Percentiles rank a stretch among this genome's conserved stretches.
phyloP scores from a whole-genome alignment of 78 protist genomes.

The Andalucia godoyi region DNA sequence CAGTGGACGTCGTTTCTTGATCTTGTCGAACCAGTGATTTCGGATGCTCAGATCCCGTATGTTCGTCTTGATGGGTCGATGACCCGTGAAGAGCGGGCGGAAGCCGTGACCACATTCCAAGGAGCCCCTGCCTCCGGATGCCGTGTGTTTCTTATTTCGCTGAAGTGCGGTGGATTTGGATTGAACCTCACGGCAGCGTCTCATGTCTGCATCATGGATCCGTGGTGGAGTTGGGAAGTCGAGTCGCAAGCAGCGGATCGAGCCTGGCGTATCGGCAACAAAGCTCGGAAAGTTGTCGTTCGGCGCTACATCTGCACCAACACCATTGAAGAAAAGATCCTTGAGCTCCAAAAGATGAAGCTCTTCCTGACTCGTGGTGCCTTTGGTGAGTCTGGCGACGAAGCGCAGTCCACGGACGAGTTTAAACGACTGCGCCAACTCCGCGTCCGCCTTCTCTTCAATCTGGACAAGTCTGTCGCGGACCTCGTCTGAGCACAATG shows the following conservation, averaged over 20 bases:
- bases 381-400: too few species aligned
- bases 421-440: too few species aligned
- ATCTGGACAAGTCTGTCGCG: too few species aligned
- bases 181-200: constrained; percentile 81
- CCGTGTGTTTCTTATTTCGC: constrained; percentile 45
- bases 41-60: neutral
- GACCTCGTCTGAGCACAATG: too few species aligned
- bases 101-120: neutral
- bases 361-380: too few species aligned
- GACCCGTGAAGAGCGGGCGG: neutral
- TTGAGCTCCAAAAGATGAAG: constrained; percentile 14
- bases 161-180: constrained; percentile 89
- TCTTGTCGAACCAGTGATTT: neutral
- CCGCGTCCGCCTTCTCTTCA: too few species aligned
- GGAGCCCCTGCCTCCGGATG: neutral
- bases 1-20: constrained; percentile 17
- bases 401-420: too few species aligned
- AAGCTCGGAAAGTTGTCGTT: constrained; percentile 4
- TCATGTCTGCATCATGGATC: constrained; percentile 65
- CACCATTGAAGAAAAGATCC: constrained; percentile 22
- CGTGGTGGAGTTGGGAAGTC: constrained; percentile 82
- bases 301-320: neutral
- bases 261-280: constrained; percentile 60
- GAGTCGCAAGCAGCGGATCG: constrained; percentile 89
- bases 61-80: constrained; percentile 3